phyloP scores from a whole-genome alignment of 805 yeast genomes.

The Sporopachydermia lactativora region DNA sequence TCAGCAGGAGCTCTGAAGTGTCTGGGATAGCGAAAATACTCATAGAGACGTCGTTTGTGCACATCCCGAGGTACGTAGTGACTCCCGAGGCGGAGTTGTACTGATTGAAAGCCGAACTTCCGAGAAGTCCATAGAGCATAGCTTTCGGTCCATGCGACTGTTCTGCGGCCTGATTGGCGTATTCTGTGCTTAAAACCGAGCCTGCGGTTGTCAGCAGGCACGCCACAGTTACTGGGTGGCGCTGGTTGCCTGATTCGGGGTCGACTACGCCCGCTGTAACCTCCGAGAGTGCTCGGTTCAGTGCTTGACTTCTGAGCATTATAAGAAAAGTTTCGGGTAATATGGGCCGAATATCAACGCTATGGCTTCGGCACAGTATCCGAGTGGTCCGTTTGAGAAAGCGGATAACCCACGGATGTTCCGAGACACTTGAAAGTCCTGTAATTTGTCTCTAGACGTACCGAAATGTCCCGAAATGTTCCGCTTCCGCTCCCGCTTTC shows the following conservation, averaged over 20 bases:
- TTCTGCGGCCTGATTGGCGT: background rate
- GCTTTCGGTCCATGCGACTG: background rate
- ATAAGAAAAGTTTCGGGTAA: background rate
- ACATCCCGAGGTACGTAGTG: background rate
- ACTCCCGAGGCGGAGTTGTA: background rate
- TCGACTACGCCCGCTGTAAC: too few species aligned
- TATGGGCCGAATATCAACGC: too few species aligned
- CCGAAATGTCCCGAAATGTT: too few species aligned
- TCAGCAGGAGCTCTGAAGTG: background rate
- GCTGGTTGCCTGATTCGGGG: too few species aligned
- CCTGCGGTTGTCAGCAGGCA: background rate
- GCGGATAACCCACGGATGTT: too few species aligned
- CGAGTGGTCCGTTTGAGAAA: too few species aligned
- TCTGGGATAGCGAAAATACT: background rate
- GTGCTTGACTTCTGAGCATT: constrained; percentile 1
- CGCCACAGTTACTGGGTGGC: too few species aligned
- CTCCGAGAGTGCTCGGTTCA: background rate
- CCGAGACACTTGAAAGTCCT: too few species aligned
- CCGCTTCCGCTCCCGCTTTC: too few species aligned
- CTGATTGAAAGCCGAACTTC: background rate
- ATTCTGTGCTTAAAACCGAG: background rate
- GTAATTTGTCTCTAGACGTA: too few species aligned
- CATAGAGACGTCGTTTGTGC: background rate
- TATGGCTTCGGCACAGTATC: too few species aligned
- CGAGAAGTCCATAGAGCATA: background rate